Percentiles rank a stretch among this genome's conserved stretches.
These are phyloP conservation scores for Wickerhamiella cacticola DNA, from an alignment of 805 yeast genomes.

Conservation along the genomic window DNA sequence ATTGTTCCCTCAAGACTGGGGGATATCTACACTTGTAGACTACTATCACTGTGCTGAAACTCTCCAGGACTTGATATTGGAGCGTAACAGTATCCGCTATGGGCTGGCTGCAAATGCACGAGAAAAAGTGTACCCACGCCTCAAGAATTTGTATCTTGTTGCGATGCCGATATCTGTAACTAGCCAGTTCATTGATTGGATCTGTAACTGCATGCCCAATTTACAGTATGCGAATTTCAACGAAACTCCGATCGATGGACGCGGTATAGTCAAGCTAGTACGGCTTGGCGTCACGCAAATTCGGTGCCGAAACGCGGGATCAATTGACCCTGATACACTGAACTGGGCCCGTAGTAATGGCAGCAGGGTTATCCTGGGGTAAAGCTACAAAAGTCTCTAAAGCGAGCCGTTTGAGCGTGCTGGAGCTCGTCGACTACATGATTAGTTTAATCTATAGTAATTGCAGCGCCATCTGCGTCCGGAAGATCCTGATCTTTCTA, in stretches of 20 bases:
- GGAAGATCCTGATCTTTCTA: no score
- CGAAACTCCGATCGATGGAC: conserved; percentile 7
- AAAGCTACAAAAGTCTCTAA: no score
- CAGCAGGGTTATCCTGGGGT: background rate
- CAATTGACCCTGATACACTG: background rate
- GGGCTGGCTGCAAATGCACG: background rate
- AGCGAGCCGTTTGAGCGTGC: no score
- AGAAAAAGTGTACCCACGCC: background rate
- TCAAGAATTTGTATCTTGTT: background rate
- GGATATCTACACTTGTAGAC: background rate
- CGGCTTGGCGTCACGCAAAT: background rate
- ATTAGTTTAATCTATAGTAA: no score
- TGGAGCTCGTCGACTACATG: no score
- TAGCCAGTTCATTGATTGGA: background rate
- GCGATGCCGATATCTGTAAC: conserved; percentile 4
- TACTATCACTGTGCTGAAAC: background rate
- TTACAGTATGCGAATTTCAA: background rate
- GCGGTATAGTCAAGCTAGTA: background rate
- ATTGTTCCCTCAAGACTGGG: background rate
- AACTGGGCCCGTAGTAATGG: background rate
- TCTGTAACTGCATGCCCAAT: background rate
- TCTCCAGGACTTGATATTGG: background rate
- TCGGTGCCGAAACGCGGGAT: background rate
- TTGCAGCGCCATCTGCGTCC: no score
- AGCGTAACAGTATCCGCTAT: background rate